Percentiles rank a stretch among this genome's conserved stretches.
Conservation (phyloP, 768 basidiomycete species). For the Agrocybe praecox region DNA sequence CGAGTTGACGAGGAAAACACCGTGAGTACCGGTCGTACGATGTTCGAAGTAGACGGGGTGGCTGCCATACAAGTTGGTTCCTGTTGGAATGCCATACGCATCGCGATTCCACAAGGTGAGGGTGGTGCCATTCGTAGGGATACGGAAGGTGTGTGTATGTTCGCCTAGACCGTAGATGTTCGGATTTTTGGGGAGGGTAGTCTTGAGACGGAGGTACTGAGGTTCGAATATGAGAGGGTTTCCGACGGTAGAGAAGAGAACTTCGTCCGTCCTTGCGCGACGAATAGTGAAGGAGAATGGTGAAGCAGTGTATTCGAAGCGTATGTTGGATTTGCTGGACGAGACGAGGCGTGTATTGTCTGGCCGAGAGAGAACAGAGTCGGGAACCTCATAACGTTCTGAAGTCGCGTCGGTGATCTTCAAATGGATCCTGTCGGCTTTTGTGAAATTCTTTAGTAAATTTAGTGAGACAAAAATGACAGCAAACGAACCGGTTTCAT, state of each 20-base stretch:
- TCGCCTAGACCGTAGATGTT: slow-evolving; percentile 85
- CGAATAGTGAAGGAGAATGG: slow-evolving; percentile 68
- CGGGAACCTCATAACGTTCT: slow-evolving; percentile 65
- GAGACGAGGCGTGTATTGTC: slow-evolving; percentile 25
- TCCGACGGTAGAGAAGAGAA: slow-evolving; percentile 63
- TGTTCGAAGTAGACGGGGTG: slow-evolving; percentile 79
- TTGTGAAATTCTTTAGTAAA: slow-evolving; percentile 1
- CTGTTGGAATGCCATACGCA: slow-evolving; percentile 55
- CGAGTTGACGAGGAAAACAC: slow-evolving; percentile 68
- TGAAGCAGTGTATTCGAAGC: slow-evolving; percentile 59
- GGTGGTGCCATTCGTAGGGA: slow-evolving; percentile 49
- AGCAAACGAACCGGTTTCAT: slow-evolving; percentile 47
- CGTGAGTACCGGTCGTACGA: slow-evolving; percentile 65
- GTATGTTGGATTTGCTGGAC: slow-evolving; percentile 41
- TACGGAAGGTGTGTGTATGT: slow-evolving; percentile 65
- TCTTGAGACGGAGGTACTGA: slow-evolving; percentile 77
- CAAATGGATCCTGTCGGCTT: slow-evolving; percentile 61
- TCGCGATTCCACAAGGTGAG: slow-evolving; percentile 68
- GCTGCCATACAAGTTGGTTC: slow-evolving; percentile 68
- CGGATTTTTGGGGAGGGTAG: slow-evolving; percentile 54
- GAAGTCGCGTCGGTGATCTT: slow-evolving; percentile 58
- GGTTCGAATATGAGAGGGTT: slow-evolving; percentile 74
- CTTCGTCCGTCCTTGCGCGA: slow-evolving; percentile 51
- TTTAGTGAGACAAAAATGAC: neutral
- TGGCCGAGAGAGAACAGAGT: slow-evolving; percentile 61